These are phyloP conservation scores for Fraxinus pennsylvanica DNA, from an alignment of 257 asterid species.

Conservation along the genomic window DNA sequence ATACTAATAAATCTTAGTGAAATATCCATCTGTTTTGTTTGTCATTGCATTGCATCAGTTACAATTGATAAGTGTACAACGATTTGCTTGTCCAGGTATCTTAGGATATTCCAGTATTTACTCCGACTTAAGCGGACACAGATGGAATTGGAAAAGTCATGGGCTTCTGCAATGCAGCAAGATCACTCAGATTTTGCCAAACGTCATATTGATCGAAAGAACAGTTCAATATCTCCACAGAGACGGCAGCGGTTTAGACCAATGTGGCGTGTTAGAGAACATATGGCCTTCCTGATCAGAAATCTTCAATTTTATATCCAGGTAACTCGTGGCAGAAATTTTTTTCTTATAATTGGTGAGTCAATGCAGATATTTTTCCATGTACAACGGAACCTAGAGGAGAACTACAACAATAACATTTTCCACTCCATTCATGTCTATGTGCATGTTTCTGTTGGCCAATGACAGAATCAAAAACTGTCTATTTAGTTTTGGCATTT, in stretches of 20 bases:
- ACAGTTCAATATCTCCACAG: constrained; percentile 61
- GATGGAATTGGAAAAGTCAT: constrained; percentile 94
- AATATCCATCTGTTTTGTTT: constrained; percentile 19
- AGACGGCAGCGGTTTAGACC: constrained; percentile 76
- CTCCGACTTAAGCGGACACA: constrained; percentile 89
- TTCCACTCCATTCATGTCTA: neutral
- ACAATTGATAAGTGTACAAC: constrained; percentile 25
- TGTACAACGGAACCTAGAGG: neutral
- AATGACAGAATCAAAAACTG: neutral
- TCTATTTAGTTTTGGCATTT: neutral
- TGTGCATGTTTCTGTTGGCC: neutral
- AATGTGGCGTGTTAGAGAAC: constrained; percentile 97
- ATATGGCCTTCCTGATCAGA: constrained; percentile 96
- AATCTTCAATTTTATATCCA: constrained; percentile 94
- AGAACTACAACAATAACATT: neutral
- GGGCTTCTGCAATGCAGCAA: constrained; percentile 98
- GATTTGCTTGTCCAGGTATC: constrained; percentile 60
- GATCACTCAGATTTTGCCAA: constrained; percentile 82
- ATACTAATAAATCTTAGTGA: constrained; percentile 13
- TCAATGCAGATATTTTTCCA: neutral
- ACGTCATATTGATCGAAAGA: constrained; percentile 43
- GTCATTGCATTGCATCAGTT: constrained; percentile 24
- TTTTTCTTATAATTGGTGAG: constrained; percentile 17
- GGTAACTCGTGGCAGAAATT: constrained; percentile 42
- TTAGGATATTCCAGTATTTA: constrained; percentile 87